Base-by-base conservation (phyloP, 2,329 filamentous ascomycete genomes). In the Scedosporium aurantiacum region DNA sequence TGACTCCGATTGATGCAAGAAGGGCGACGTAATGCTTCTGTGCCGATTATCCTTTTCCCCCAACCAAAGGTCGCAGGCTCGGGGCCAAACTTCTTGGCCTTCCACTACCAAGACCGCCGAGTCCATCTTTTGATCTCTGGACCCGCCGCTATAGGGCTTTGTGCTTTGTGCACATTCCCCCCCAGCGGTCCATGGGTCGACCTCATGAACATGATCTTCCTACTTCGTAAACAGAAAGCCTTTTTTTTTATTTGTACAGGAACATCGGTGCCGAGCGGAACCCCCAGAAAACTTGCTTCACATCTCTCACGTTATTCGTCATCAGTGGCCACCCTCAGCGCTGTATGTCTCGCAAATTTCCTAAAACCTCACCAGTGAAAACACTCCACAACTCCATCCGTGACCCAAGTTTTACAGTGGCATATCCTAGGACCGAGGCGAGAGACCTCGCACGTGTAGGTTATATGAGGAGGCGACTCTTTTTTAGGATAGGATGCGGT, bases 31-130 rank as follows among this genome's bases (percentile, higher is more conserved):
- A 60, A 60, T 54, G 41, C n/a, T 32, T 25, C 21, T 25, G 58
- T 60, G 58, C 58, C 58, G 58, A 41, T 60, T 60, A 52, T 23
- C 58, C 58, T 23, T 50, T 37, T 28, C 43, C 43, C 43, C 58
- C 45, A 60, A 45, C 58, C n/a, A 50, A 16, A 52, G 7, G n/a
- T 28, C 57, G 57, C 23, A 21, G 16, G 40, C 57, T 23, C 23
- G 27, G 21, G 21, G 18, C 40, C 40, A 28, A 45, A 27, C 21
- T 43, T 58, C 37, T 43, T 28, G 43, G 58, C 43, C 43, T 47
- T 5, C 37, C 23, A n/a, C 58, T n/a, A 40, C 21, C 27, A 37
- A 37, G 32, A 37, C n/a, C 18, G 27, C 41, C 43, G 43, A 28
- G n/a, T n/a, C 25, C 21, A 21, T n/a, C n/a, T 10, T 40, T 28